Percentiles rank a stretch among this genome's conserved stretches.
phyloP scores from a whole-genome alignment of 495 filamentous ascomycete genomes.

The Aspergillus homomorphus region DNA sequence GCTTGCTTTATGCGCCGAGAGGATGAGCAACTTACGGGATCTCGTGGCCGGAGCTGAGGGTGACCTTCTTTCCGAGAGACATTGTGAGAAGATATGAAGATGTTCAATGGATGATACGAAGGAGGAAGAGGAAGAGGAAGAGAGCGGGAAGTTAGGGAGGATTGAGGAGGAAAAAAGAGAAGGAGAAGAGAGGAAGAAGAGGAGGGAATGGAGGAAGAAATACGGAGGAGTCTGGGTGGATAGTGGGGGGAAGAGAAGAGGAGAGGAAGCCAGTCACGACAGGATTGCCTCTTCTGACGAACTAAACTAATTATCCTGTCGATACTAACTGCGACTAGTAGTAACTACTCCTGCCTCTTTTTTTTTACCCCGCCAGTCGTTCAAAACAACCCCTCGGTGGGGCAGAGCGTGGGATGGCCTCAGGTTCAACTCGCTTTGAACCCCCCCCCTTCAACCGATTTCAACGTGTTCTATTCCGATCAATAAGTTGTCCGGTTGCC shows the following conservation, averaged over 20 bases:
- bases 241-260: neutral
- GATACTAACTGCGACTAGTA: too few species aligned
- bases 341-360: too few species aligned
- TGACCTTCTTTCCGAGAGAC: slow-evolving; percentile 48
- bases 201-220: neutral
- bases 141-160: neutral
- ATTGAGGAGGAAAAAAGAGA: neutral
- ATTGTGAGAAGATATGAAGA: slow-evolving; percentile 25
- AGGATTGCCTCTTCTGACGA: too few species aligned
- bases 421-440: neutral
- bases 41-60: slow-evolving; percentile 41
- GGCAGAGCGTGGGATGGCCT: neutral
- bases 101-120: neutral
- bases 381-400: neutral
- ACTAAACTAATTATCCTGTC: too few species aligned
- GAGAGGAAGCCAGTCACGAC: neutral
- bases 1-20: neutral
- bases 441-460: too few species aligned
- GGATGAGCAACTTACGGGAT: slow-evolving; percentile 38
- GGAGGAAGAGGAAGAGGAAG: neutral
- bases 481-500: too few species aligned
- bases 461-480: too few species aligned
- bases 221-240: neutral
- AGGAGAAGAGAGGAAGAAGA: neutral
- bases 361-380: neutral